Evolutionary conservation across 2,329 filamentous ascomycete genomes (phyloP).

Genomic region (Beauveria sp.): DNA sequence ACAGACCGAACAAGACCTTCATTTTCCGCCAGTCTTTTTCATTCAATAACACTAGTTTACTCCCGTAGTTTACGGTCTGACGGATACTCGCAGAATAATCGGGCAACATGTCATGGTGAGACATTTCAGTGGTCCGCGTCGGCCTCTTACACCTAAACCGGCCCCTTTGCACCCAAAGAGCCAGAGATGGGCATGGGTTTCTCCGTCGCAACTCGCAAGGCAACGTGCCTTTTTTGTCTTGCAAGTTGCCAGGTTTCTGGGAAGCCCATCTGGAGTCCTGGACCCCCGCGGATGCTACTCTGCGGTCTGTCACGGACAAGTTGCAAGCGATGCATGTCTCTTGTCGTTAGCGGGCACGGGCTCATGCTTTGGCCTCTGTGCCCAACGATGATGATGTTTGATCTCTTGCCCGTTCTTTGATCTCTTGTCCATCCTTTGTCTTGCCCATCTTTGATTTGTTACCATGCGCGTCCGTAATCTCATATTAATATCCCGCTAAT

Average conservation of each 20-base stretch:
- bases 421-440: background rate
- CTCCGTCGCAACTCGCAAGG: background rate
- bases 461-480: background rate
- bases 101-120: slow-evolving; percentile 3
- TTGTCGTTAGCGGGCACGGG: background rate
- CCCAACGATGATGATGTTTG: too few relatives aligned
- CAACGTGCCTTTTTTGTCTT: background rate
- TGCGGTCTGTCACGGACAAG: background rate
- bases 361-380: background rate
- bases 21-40: too few relatives aligned
- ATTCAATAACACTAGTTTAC: background rate
- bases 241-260: background rate
- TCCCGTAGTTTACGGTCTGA: too few relatives aligned
- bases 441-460: too few relatives aligned
- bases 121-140: slow-evolving; percentile 5
- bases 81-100: background rate
- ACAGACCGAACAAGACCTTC: background rate
- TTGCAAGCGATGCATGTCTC: background rate
- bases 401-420: background rate
- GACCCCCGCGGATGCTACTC: background rate
- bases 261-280: background rate
- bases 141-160: slow-evolving; percentile 6
- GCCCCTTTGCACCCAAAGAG: background rate
- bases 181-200: background rate
- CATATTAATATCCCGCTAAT: background rate